Evolutionary conservation across 2,329 filamentous ascomycete species (phyloP), one percentile per base, ranked within the genome.

Genomic region (Didymella keratinophila): DNA sequence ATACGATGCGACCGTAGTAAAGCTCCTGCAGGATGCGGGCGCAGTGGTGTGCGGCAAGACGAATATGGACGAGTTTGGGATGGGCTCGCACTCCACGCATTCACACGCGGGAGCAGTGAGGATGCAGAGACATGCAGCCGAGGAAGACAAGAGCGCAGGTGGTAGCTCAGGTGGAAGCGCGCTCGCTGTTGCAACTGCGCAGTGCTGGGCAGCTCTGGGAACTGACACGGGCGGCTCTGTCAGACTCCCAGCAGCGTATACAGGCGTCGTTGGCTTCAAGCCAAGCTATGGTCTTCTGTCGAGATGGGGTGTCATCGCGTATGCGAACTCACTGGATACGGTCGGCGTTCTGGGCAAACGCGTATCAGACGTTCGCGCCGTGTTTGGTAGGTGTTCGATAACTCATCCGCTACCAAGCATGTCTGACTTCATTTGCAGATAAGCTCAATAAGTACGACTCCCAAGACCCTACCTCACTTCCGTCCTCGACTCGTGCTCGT

Each of bases 31-130:
- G 55, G 73, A 80, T 27, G 82, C 84, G 5, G 90, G 89, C 41
- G 87, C 86, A 6, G 75, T 84, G 6, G 75, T 94, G 2, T 82
- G 88, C 1, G 90, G 89, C 7, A 97, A 97, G 77, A 93, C 92
- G 2, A 97, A 96, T 74, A 87, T 98, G 82, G 95, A 98, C 78
- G 95, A 96, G 74, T 97, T 97, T 74, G 93, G 93, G 27, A 97
- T 97, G 93, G 93, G 93, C 2, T 96, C 92, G 9, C 89, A 97
- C 72, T 90, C 88, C 1, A 84, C 82, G 20, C 80, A 89, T 69
- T 93, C 92, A 0, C 78, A 82, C 53, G 87, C 88, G 67, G 91
- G 90, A 1, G 74, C 86, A 1, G 90, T 94, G 4, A 66, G 56
- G 48, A 61, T 72, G 56, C 56, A 61, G 25, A 62, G 80, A 75